Evolutionary conservation across 2,329 filamentous ascomycete species (phyloP), one percentile per base, ranked within the genome.

Genomic region (Ceratocystis eucalypticola): DNA sequence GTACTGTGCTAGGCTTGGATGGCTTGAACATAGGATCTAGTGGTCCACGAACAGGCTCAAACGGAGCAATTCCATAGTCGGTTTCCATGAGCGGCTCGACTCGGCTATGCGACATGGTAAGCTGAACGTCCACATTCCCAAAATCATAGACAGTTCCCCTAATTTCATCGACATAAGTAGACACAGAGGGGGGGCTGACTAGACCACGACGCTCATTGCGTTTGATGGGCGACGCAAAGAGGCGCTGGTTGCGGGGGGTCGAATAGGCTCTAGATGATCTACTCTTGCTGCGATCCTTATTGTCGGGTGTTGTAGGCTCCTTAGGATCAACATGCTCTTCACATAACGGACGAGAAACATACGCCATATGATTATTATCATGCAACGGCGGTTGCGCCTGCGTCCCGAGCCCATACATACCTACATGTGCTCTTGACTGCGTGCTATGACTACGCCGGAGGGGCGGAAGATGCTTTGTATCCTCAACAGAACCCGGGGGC

Each of bases 1-100:
- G 74, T 15, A 76, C 74, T 10, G 76, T 73, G 55, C 76, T 80
- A 3, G 80, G 80, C 65, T 77, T 77, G 0, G 81, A 83, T 28
- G 81, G 81, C 3, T 76, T 77, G 66, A 82, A 78, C 25, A 75
- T 71, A 7, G 76, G 75, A 30, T 76, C 75, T 6, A 73, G 71
- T 20, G 75, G 69, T 12, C 73, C 74, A 2, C 71, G 69, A 6
- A 70, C 67, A 8, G 68, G 70, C 22, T 70, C 69, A 30, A 68
- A 68, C 44, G 69, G 70, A 41, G 70, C 62, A 20, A 74, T 71
- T 7, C 68, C 70, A 65, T 73, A 71, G 50, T 72, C 71, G 41
- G 68, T 69, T 8, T 69, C 68, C 17, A 65, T 12, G n/a, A 65
- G 50, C 25, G 66, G 65, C 45, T 67, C 65, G 25, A 68, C 62